Conservation (phyloP, 2,329 filamentous ascomycete genomes). For the Hypoxylon sp. region DNA sequence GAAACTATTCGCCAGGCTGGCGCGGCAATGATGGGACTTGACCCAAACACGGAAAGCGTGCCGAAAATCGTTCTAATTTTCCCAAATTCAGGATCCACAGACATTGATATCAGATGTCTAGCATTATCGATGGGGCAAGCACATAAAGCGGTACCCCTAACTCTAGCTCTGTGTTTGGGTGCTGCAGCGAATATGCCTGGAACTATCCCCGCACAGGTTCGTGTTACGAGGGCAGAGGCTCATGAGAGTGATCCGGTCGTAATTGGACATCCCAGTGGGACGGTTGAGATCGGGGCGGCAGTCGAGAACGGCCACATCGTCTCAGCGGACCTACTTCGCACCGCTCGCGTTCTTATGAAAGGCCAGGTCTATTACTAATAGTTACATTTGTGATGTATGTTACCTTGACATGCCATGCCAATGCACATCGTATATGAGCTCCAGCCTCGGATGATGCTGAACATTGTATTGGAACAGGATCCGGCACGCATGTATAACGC, state of each 20-base stretch:
- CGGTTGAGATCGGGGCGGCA: conserved; percentile 62
- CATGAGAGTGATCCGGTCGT: conserved; percentile 50
- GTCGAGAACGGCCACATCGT: conserved; percentile 58
- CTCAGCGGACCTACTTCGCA: conserved; percentile 63
- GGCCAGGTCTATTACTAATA: conserved; percentile 62
- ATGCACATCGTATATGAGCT: too few species aligned
- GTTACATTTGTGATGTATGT: too few species aligned
- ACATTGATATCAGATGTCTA: conserved; percentile 61
- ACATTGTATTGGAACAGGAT: too few species aligned
- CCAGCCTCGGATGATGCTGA: too few species aligned
- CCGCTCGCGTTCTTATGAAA: conserved; percentile 65
- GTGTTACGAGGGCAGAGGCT: neutral
- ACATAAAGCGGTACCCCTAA: conserved; percentile 61
- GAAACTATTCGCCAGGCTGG: conserved; percentile 58
- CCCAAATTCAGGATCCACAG: conserved; percentile 32
- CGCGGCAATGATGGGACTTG: conserved; percentile 59
- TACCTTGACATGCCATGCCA: too few species aligned
- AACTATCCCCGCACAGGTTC: conserved; percentile 56
- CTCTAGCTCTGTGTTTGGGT: conserved; percentile 59
- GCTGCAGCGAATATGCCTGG: conserved; percentile 59
- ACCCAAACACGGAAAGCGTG: conserved; percentile 56
- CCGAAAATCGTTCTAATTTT: conserved; percentile 62
- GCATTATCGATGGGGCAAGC: conserved; percentile 64
- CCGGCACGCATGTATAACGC: too few species aligned
- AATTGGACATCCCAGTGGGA: conserved; percentile 65